Evolutionary conservation across 768 basidiomycete species (phyloP).

Genomic region (Leucosporidium creatinivorum): DNA sequence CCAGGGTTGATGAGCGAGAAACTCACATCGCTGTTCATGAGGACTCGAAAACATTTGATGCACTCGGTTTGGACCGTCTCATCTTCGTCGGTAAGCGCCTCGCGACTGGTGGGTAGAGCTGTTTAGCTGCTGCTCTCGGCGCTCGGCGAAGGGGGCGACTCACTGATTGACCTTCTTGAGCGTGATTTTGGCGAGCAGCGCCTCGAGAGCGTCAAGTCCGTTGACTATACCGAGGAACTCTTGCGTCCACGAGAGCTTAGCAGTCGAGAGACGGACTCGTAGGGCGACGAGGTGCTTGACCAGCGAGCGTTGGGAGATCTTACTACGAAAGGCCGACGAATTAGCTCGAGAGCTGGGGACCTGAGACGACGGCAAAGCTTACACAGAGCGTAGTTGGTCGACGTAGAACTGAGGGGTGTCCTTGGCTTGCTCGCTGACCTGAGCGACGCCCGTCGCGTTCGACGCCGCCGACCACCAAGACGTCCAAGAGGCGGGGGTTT

Average conservation of each 20-base stretch:
- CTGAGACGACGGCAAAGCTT: not conserved
- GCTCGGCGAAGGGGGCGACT: constrained; percentile 34
- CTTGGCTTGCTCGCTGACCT: constrained; percentile 14
- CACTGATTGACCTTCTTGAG: constrained; percentile 58
- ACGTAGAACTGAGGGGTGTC: constrained; percentile 55
- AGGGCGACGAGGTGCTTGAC: constrained; percentile 72
- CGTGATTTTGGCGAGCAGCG: constrained; percentile 55
- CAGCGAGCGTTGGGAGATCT: constrained; percentile 54
- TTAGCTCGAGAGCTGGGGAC: not conserved
- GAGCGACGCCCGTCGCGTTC: constrained; percentile 20
- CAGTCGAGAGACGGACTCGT: constrained; percentile 78
- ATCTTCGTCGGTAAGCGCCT: constrained; percentile 56
- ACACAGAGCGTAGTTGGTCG: constrained; percentile 52
- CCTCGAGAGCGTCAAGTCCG: constrained; percentile 60
- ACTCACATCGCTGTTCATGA: constrained; percentile 77
- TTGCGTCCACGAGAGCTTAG: constrained; percentile 66
- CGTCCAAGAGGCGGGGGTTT: constrained; percentile 15
- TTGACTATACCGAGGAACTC: constrained; percentile 61
- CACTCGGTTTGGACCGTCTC: constrained; percentile 62
- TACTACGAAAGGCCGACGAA: constrained; percentile 36
- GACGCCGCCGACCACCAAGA: constrained; percentile 28
- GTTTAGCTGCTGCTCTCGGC: not conserved
- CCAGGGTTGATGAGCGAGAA: too few species aligned
- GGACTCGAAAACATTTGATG: constrained; percentile 68
- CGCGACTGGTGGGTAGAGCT: not conserved